Base-by-base conservation (phyloP, 495 filamentous ascomycete species). In the Tuber umbilicatum region DNA sequence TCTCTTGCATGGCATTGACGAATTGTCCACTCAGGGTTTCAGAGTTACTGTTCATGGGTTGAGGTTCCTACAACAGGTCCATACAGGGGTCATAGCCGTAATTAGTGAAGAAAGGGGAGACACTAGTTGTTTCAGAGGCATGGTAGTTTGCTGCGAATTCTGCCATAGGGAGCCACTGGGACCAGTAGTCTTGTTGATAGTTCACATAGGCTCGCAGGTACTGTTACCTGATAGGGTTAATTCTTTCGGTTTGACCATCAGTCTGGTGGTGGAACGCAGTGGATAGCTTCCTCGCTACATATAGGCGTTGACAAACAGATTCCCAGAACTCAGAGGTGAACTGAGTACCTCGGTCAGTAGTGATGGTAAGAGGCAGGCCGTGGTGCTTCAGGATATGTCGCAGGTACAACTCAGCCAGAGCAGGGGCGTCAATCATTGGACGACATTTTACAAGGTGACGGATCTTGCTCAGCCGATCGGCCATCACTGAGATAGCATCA, bases 101-200 rank as follows among this genome's bases (percentile, higher is more conserved):
- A 19, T 72, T 69, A 45, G 72, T 43, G 31, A 74, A 78, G 76
- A 79, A 79, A 14, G 60, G 76, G 1, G 71, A 72, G 9, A 72
- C 2, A 12, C 31, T 41, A 9, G 72, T 78, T n/a, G 70, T 67
- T 31, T 70, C 73, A 1, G 69, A 74, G 14, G 50, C 73, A 4
- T 47, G 37, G 39, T 75, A 75, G 39, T 79, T 78, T 37, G 60
- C 70, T 0, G 76, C 68, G 16, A 78, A 78, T 39, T 78, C 74
- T 0, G 71, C 74, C 16, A 76, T 70, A 2, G 73, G 74, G 27
- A 84, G 70, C 37, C 60, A 81, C 23, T 81, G 35, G 0, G 38
- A 55, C 79, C 79, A 84, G 70, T 85, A 75, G 41, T 82, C 75
- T 70, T 84, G 80, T 19, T 73, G 70, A 40, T 83, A 81, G 38